phyloP scores from a whole-genome alignment of 257 asterid species.

The Marsdenia floribunda region DNA sequence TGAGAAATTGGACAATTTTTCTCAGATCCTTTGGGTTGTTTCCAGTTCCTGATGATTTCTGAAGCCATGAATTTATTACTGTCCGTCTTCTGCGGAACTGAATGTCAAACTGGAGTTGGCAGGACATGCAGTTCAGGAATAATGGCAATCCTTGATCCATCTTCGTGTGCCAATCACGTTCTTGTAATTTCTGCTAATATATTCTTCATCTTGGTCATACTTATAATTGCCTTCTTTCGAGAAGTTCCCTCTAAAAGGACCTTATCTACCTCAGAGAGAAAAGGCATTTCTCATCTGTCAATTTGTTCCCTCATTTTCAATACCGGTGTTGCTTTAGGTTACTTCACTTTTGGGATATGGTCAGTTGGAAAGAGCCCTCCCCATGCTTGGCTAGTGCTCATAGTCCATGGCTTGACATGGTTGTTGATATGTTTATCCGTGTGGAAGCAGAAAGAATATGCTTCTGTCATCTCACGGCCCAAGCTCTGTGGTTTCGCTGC shows the following conservation, averaged over 20 bases:
- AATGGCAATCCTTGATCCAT: constrained; percentile 10
- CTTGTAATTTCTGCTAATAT: constrained; percentile 17
- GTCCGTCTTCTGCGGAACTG: constrained; percentile 22
- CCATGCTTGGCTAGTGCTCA: constrained; percentile 13
- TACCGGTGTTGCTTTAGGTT: constrained; percentile 12
- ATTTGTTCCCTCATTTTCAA: constrained; percentile 14
- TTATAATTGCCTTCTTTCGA: neutral
- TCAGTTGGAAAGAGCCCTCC: constrained; percentile 12
- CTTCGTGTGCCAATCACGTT: constrained; percentile 16
- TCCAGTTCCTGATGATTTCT: neutral
- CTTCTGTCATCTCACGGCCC: neutral
- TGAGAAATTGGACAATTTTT: neutral
- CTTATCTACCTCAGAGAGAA: neutral
- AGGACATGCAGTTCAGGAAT: neutral
- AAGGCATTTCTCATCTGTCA: constrained; percentile 7
- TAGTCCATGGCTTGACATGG: constrained; percentile 26
- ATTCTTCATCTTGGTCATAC: constrained; percentile 13
- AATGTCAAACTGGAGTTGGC: neutral
- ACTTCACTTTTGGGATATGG: constrained; percentile 18
- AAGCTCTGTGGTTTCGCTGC: constrained; percentile 13
- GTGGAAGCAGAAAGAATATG: constrained; percentile 6
- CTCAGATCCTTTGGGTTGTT: neutral
- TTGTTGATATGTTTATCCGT: constrained; percentile 7
- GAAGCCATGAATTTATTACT: constrained; percentile 7
- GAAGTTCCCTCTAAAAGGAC: constrained; percentile 1